Evolutionary conservation across 306 rosid genomes (phyloP), one percentile per base, ranked within the genome.

Genomic region (Alnus rubra): DNA sequence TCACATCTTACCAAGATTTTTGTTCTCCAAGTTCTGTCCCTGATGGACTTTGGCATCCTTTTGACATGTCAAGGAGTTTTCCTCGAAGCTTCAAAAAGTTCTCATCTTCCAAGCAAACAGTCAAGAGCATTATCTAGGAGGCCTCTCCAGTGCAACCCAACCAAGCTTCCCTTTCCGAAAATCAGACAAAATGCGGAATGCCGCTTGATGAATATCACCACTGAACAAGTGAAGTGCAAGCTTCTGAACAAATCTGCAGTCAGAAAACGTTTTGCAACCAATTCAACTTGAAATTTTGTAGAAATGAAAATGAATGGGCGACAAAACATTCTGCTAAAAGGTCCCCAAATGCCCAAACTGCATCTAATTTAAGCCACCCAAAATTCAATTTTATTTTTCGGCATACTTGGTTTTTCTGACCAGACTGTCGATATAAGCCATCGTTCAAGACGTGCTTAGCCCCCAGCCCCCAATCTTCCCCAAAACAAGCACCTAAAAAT

Each of bases 61-160:
- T 54, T 69, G 70, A 11, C 53, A 76, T 56, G 13, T 62, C 80
- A 7, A 9, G 60, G 73, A 35, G 37, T 64, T 28, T 15, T 33
- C 31, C 31, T 45, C 79, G 71, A 65, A 71, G 80, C 78, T 30
- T 73, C 35, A 15, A 60, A 42, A 33, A 67, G 2, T 49, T 7
- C 37, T 77, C 68, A 42, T 56, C 44, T 7, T 5, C 49, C 37
- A 75, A 75, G 81, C 69, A 76, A 84, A 78, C 64, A 69, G 31
- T 14, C 75, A 45, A 55, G 37, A 49, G 62, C 50, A 64, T 91
- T 84, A 92, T 59, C 82, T 79, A 28, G 98, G 90, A 48, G 98
- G 98, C 82, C 97, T 89, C 91, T 95, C 98, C 59, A 91, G 69
- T 69, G 97, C 93, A 55, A 88, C 81, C 98, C 98, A 95, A 78